A percentile compares a stretch with the other conserved stretches of the same genome.
phyloP scores from a whole-genome alignment of 2,329 filamentous ascomycete species.

The Talaromyces sp. region DNA sequence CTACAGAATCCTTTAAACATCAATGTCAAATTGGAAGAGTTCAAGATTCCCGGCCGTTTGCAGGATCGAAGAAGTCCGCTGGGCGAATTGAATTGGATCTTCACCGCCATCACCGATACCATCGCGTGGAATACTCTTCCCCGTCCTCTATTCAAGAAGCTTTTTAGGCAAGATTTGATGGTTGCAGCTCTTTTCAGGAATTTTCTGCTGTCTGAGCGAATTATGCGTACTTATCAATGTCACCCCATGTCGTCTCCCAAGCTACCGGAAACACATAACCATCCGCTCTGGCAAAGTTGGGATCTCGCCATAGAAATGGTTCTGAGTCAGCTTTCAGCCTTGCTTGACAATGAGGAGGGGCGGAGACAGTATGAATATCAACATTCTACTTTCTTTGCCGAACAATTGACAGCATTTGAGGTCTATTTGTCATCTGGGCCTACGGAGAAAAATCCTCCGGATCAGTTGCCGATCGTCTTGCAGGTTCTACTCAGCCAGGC shows the following conservation, averaged over 20 bases:
- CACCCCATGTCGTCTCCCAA: constrained; percentile 88
- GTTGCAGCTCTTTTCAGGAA: constrained; percentile 97
- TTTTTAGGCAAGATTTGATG: constrained; percentile 97
- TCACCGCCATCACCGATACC: constrained; percentile 96
- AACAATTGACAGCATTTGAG: constrained; percentile 95
- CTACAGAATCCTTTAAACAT: constrained; percentile 76
- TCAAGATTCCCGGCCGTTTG: constrained; percentile 83
- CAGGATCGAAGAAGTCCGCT: constrained; percentile 91
- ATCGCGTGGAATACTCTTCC: constrained; percentile 97
- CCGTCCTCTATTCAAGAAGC: constrained; percentile 87
- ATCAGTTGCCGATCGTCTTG: constrained; percentile 92
- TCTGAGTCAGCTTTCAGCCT: constrained; percentile 77
- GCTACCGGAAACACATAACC: constrained; percentile 91
- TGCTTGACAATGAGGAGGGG: constrained; percentile 73
- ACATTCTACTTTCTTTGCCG: constrained; percentile 93
- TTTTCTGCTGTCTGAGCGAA: constrained; percentile 86
- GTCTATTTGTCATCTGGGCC: constrained; percentile 85
- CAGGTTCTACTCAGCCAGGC: constrained; percentile 96
- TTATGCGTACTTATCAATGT: constrained; percentile 96
- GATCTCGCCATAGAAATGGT: constrained; percentile 96
- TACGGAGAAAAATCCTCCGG: constrained; percentile 79
- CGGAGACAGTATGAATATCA: constrained; percentile 81
- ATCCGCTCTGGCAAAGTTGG: constrained; percentile 96
- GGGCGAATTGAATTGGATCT: constrained; percentile 98
- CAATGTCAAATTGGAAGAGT: constrained; percentile 72